These are phyloP conservation scores for Eucalyptus pauciflora DNA, from an alignment of 345 rosid genomes.

Conservation along the genomic window DNA sequence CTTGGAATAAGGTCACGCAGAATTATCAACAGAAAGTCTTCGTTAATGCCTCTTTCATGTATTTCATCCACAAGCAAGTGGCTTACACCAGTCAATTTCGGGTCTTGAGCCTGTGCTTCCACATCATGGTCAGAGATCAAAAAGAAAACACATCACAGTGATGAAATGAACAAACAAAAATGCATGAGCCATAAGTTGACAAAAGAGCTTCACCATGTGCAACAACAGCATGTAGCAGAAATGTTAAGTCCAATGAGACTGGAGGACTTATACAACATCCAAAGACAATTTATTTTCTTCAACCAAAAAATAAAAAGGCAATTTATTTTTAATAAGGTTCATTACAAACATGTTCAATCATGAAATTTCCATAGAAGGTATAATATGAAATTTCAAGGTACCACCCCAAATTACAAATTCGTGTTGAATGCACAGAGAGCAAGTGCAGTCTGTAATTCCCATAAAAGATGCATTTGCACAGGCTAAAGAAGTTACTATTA, in stretches of 20 bases:
- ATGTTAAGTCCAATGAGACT: not conserved
- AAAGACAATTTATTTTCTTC: not conserved
- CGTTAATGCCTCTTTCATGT: constrained; percentile 98
- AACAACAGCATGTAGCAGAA: not conserved
- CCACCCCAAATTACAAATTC: not conserved
- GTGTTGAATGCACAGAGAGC: not conserved
- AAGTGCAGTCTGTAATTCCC: not conserved
- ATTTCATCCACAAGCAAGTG: constrained; percentile 97
- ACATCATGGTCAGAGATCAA: constrained; percentile 1
- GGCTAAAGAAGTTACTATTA: not conserved
- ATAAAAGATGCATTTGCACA: not conserved
- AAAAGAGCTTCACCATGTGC: not conserved
- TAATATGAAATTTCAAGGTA: not conserved
- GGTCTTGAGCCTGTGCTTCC: constrained; percentile 74
- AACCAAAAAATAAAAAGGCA: not conserved
- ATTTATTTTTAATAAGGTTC: not conserved
- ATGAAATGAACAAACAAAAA: not conserved
- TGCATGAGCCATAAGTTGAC: not conserved
- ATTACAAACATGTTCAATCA: not conserved
- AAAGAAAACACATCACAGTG: not conserved
- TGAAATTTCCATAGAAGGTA: not conserved
- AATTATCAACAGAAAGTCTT: constrained; percentile 85
- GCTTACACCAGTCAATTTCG: constrained; percentile 63
- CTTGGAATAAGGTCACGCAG: constrained; percentile 84
- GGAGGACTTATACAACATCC: not conserved